Base-by-base conservation (phyloP, 1,284 basidiomycete genomes). In the Acaromyces ingoldii region DNA sequence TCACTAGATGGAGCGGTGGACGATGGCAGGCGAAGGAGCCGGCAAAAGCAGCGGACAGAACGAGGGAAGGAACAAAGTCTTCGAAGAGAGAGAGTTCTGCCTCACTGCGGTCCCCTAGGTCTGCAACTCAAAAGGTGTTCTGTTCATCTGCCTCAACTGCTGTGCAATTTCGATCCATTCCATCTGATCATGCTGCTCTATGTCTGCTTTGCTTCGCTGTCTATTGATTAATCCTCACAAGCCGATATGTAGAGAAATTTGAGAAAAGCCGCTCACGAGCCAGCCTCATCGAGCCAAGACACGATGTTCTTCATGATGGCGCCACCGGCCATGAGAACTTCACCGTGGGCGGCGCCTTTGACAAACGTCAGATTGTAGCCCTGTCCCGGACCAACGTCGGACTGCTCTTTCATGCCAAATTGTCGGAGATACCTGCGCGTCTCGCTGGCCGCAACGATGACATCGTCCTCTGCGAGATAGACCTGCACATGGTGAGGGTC, bases 381-480 rank as follows among this genome's bases (percentile, higher is more conserved):
- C 15, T 54, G 29, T 7, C 31, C 33, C n/a, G 25, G 30, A 11
- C 38, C 21, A 19, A 19, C 38, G 38, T 40, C 38, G 9, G 38
- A 56, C 11, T 55, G 48, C 29, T 51, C 49, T 17, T 52, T 60
- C 55, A 62, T 53, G 3, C 70, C 70, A 24, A 53, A 46, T 31
- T 62, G 58, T 11, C 59, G 26, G 34, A 72, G 33, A 51, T 72
- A 72, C 25, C 58, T 53, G 25, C 53, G 30, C 3, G 63, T 67
- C 28, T 62, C 58, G 15, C 44, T 51, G 7, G 63, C 62, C 36
- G 55, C 56, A 28, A 72, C 37, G 36, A 72, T 67, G 30, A 62
- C 58, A 38, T 72, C 70, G 15, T 69, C 34, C 29, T 63, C 62
- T 11, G 70, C 65, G 28, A 72, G 46, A 38, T 60, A 67, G 31